phyloP scores from a whole-genome alignment of 2,329 filamentous ascomycete species.

The Xylaria digitata region DNA sequence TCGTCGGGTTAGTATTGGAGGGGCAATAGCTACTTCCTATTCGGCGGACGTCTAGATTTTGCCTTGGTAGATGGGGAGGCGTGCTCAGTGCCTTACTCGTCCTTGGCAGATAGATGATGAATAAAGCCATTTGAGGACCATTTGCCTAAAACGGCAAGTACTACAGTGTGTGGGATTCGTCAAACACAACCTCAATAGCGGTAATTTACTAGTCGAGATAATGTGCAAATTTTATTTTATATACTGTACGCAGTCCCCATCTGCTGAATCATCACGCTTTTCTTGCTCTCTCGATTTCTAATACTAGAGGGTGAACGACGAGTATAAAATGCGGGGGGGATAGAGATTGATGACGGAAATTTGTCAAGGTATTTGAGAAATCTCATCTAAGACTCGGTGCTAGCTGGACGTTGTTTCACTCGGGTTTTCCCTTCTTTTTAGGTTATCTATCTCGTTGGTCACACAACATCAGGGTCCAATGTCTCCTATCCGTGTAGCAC shows the following conservation, averaged over 20 bases:
- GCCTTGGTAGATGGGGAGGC: too few species aligned
- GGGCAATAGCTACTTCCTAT: too few species aligned
- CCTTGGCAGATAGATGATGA: slow-evolving; percentile 19
- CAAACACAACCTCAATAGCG: not conserved
- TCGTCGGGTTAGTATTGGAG: too few species aligned
- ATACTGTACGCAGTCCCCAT: not conserved
- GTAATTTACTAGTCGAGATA: not conserved
- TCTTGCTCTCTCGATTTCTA: slow-evolving; percentile 19
- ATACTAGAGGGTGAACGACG: not conserved
- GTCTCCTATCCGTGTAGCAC: slow-evolving; percentile 64
- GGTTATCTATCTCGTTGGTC: not conserved
- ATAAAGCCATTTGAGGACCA: slow-evolving; percentile 34
- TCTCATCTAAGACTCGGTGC: not conserved
- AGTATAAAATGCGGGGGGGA: slow-evolving; percentile 15
- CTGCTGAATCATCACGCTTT: slow-evolving; percentile 19
- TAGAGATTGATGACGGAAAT: not conserved
- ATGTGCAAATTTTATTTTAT: not conserved
- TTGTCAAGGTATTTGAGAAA: not conserved
- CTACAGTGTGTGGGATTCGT: slow-evolving; percentile 10
- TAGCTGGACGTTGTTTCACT: not conserved
- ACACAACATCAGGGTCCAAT: slow-evolving; percentile 47
- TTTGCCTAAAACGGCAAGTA: slow-evolving; percentile 39
- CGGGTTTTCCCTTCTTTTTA: not conserved
- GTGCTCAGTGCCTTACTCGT: not conserved
- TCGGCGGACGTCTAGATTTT: too few species aligned